A percentile compares a stretch with the other conserved stretches of the same genome.
These are phyloP conservation scores for Solanum medicagineum DNA, from an alignment of 257 asterid species.

Conservation along the genomic window DNA sequence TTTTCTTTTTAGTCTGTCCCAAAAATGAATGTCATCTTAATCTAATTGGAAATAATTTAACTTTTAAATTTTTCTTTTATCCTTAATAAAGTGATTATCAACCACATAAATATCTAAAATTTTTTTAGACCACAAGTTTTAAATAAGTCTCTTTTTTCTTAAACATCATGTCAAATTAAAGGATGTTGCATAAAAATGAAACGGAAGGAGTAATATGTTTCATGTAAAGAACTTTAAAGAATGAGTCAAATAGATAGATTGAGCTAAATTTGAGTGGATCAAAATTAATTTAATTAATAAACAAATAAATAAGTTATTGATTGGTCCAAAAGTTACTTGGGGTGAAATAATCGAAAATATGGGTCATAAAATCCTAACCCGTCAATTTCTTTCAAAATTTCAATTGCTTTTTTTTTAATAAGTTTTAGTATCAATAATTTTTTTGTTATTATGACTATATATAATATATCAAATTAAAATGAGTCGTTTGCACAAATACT, in stretches of 20 bases:
- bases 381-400: background rate
- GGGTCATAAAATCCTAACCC: background rate
- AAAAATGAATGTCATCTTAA: too few species aligned
- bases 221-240: background rate
- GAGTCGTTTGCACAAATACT: background rate
- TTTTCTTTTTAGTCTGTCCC: too few species aligned
- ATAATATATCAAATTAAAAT: background rate
- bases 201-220: background rate
- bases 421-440: background rate
- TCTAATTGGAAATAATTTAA: too few species aligned
- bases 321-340: background rate
- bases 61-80: too few species aligned
- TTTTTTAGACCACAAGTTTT: too few species aligned
- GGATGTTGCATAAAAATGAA: too few species aligned
- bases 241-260: background rate
- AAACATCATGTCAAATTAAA: too few species aligned
- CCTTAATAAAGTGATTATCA: too few species aligned
- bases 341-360: background rate
- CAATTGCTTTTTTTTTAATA: background rate
- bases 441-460: background rate
- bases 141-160: too few species aligned
- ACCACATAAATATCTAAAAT: too few species aligned
- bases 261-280: background rate
- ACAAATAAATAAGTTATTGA: background rate
- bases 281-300: background rate